Base-by-base conservation (phyloP, 331 rosid genomes). In the Pyracantha coccinea region DNA sequence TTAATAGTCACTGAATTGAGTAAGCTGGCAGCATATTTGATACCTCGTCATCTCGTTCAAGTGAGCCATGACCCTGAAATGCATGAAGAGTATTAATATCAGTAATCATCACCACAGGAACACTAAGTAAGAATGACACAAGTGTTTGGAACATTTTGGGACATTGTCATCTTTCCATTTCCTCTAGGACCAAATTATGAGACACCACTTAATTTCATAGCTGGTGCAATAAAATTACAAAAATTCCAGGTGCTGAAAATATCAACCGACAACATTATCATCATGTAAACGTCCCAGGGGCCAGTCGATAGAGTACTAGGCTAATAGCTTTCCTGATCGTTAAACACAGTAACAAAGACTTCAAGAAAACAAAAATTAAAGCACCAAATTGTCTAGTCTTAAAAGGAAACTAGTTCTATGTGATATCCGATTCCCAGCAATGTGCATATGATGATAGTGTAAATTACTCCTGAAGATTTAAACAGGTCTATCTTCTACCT, bases 21-120 rank as follows among this genome's bases (percentile, higher is more conserved):
- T 23, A 29, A 8, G 55, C 63, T 79, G 53, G 67, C 68, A 78
- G 62, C 58, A 55, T 19, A 81, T 76, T 19, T 41, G 68, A 77
- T 86, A 95, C 99, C 99, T 95, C 98, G n/a, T 92, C 99, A 78
- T 89, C 99, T 62, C 96, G 90, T 85, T 95, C 99, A 67, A 92
- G 93, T 20, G 99, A 86, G 66, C 97, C 93, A 38, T 90, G 98
- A 75, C 77, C 98, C 99, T 95, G 93, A 78, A 89, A 69, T 16
- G 57, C 57, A 52, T 52, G 15, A 41, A 52, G 57, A 52, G 8
- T 17, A 19, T 17, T 52, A 7, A 2, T 52, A 17, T 52, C 57
- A 52, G 20, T 52, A 52, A 52, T 52, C 57, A 17, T 52, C 57
- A 52, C 20, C 21, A 52, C 57, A 52, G 57, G 20, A 7, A 52